phyloP scores from a whole-genome alignment of 352 stramenopile species.

The Phytophthora colocasiae region DNA sequence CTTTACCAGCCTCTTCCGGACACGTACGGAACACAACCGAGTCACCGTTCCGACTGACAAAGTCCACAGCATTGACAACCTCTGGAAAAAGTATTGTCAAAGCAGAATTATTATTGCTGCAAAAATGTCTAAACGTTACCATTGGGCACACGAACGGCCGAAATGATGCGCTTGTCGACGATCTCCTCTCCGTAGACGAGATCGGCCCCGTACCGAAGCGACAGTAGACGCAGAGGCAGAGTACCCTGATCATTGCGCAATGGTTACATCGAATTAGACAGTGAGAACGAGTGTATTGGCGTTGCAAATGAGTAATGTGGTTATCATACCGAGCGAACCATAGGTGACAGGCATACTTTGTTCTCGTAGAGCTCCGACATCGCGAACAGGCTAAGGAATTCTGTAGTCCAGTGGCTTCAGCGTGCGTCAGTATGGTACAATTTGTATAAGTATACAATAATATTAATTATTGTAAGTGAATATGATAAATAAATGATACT shows the following conservation, averaged over 20 bases:
- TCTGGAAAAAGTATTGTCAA: slow-evolving; percentile 34
- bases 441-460: slow-evolving; percentile 1
- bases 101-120: slow-evolving; percentile 2
- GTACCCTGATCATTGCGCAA: slow-evolving; percentile 69
- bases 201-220: slow-evolving; percentile 92
- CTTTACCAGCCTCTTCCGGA: slow-evolving; percentile 73
- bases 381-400: slow-evolving; percentile 6
- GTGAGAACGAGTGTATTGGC: neutral
- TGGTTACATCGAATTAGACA: slow-evolving; percentile 15
- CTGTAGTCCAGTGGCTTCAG: slow-evolving; percentile 17
- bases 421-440: too few species aligned
- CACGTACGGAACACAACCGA: slow-evolving; percentile 91
- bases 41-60: slow-evolving; percentile 84
- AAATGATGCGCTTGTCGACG: slow-evolving; percentile 93
- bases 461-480: too few species aligned
- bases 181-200: slow-evolving; percentile 96
- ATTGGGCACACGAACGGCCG: slow-evolving; percentile 87
- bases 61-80: slow-evolving; percentile 91
- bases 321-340: slow-evolving; percentile 92
- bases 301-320: slow-evolving; percentile 4
- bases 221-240: slow-evolving; percentile 91
- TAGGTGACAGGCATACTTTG: slow-evolving; percentile 90
- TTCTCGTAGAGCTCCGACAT: slow-evolving; percentile 77
- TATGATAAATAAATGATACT: too few species aligned
- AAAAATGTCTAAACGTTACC: slow-evolving; percentile 23